Evolutionary conservation across 495 filamentous ascomycete genomes (phyloP), one percentile per base, ranked within the genome.

Genomic region (Poronia punctata): DNA sequence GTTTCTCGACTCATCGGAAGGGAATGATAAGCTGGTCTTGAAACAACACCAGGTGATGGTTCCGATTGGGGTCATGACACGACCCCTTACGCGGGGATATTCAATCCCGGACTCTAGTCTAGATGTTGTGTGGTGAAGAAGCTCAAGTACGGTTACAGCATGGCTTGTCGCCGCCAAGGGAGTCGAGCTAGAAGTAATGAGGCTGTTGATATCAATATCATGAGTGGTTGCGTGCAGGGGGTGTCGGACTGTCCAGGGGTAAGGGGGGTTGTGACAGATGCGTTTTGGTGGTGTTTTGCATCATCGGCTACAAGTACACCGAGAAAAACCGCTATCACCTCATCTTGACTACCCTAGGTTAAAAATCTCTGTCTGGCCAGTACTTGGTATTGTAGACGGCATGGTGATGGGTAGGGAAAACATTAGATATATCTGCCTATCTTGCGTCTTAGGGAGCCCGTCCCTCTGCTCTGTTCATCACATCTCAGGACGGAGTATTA

Each of bases 271-370:
- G 67, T 68, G 61, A 65, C 66, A 70, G 56, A 54, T 44, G 25
- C 54, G 68, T 72, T 66, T 71, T 65, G 51, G 49, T 62, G 27
- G 60, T 53, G 67, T 70, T 70, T 72, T 51, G 54, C 44, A 40
- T 49, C 29, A 32, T 53, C 52, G 55, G 48, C 50, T 59, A 59
- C 10, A 30, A 27, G 35, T 28, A 12, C 38, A n/a, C n/a, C n/a
- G n/a, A n/a, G n/a, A n/a, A n/a, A n/a, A n/a, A n/a, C n/a, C n/a
- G n/a, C n/a, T n/a, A n/a, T n/a, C n/a, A n/a, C n/a, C n/a, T n/a
- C n/a, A n/a, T n/a, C n/a, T n/a, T n/a, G n/a, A n/a, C n/a, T n/a
- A n/a, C n/a, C n/a, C n/a, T n/a, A n/a, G n/a, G n/a, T n/a, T n/a
- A n/a, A n/a, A n/a, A n/a, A n/a, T n/a, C n/a, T n/a, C n/a, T n/a